phyloP scores from a whole-genome alignment of 768 basidiomycete genomes.

The Rhodotorula kratochvilovae region DNA sequence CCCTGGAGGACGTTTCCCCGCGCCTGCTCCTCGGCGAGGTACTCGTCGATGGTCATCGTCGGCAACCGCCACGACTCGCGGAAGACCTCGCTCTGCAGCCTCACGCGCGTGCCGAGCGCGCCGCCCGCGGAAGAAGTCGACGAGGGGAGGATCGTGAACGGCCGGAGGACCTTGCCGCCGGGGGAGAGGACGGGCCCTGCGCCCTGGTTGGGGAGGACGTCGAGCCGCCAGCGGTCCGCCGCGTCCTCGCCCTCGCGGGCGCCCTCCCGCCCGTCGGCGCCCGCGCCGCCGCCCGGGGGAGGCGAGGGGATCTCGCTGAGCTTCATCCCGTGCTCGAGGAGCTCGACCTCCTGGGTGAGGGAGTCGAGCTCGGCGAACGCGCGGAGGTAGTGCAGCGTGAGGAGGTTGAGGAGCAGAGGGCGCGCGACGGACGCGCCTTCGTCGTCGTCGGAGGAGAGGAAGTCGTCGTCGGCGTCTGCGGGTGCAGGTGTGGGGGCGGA shows the following conservation, averaged over 20 bases:
- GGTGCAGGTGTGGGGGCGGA: not conserved
- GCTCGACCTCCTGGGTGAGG: slow-evolving; percentile 38
- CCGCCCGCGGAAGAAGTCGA: slow-evolving; percentile 34
- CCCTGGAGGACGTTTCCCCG: slow-evolving; percentile 81
- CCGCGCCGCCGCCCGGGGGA: slow-evolving; percentile 58
- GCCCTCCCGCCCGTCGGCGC: slow-evolving; percentile 65
- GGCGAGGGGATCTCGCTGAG: slow-evolving; percentile 53
- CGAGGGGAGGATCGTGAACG: slow-evolving; percentile 86
- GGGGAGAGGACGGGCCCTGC: slow-evolving; percentile 24
- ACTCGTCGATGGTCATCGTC: slow-evolving; percentile 94
- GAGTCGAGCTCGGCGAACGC: slow-evolving; percentile 40
- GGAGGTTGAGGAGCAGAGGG: slow-evolving; percentile 37
- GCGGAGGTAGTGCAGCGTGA: slow-evolving; percentile 39
- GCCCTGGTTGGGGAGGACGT: slow-evolving; percentile 4
- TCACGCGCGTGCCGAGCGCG: slow-evolving; percentile 58
- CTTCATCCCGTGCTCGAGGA: slow-evolving; percentile 59
- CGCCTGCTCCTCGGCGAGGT: slow-evolving; percentile 74
- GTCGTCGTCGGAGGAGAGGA: slow-evolving; percentile 21
- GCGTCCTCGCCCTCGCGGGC: slow-evolving; percentile 66
- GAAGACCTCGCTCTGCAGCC: slow-evolving; percentile 76
- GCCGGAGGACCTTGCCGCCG: slow-evolving; percentile 65
- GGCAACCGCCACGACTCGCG: slow-evolving; percentile 76
- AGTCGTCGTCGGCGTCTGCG: slow-evolving; percentile 23
- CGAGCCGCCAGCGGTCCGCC: slow-evolving; percentile 52
- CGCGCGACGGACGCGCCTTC: slow-evolving; percentile 36